These are phyloP conservation scores for Calonectria pseudoturangicola DNA, from an alignment of 2,329 filamentous ascomycete genomes.

Conservation along the genomic window DNA sequence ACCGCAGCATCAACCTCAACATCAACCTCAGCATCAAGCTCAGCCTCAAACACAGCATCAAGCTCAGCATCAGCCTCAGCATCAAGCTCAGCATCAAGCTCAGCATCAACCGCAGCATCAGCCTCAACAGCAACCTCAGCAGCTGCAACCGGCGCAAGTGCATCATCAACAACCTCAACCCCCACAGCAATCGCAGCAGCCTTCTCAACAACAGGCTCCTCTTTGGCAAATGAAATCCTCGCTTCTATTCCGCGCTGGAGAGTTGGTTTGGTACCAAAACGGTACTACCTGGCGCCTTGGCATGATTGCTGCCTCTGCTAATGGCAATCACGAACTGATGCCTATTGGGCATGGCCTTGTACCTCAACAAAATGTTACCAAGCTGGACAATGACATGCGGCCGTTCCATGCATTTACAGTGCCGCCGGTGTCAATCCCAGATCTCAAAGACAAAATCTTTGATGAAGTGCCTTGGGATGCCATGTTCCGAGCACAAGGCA, in stretches of 20 bases:
- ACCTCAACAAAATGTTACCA: slow-evolving; percentile 62
- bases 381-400: slow-evolving; percentile 64
- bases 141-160: slow-evolving; percentile 32
- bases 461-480: slow-evolving; percentile 66
- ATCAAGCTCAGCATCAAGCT: slow-evolving; percentile 46
- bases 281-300: slow-evolving; percentile 69
- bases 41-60: slow-evolving; percentile 36
- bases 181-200: slow-evolving; percentile 45
- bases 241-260: slow-evolving; percentile 67
- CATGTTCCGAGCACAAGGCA: slow-evolving; percentile 57
- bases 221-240: slow-evolving; percentile 59
- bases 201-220: slow-evolving; percentile 46
- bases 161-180: slow-evolving; percentile 30
- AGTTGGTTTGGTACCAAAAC: slow-evolving; percentile 71
- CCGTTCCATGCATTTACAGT: slow-evolving; percentile 72
- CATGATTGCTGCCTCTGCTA: slow-evolving; percentile 61
- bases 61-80: slow-evolving; percentile 40
- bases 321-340: slow-evolving; percentile 61
- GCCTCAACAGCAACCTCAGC: slow-evolving; percentile 34
- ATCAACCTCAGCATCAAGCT: slow-evolving; percentile 40
- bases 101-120: slow-evolving; percentile 34
- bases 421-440: slow-evolving; percentile 63
- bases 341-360: slow-evolving; percentile 64
- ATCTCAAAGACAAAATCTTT: slow-evolving; percentile 63
- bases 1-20: slow-evolving; percentile 39